phyloP scores from a whole-genome alignment of 169 alveolate species.

The Eimeria necatrix region DNA sequence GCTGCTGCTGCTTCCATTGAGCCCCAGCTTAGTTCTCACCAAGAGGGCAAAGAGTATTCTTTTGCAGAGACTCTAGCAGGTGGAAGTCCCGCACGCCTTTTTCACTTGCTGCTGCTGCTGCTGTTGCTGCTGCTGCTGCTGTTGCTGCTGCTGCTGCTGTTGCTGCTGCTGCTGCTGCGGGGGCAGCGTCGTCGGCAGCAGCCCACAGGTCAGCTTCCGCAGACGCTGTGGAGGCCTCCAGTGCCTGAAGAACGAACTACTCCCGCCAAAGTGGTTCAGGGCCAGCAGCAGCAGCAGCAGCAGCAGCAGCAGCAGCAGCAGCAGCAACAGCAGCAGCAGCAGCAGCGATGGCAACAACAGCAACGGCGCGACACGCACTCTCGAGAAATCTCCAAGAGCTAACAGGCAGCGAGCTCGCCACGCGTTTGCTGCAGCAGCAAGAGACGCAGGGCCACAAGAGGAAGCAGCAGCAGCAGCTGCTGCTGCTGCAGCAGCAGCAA shows the following conservation, averaged over 20 bases:
- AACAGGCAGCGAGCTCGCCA: slow-evolving; percentile 42
- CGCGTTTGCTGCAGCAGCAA: slow-evolving; percentile 9
- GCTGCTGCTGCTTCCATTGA: too few species aligned
- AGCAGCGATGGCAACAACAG: slow-evolving; percentile 21
- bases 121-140: too few species aligned
- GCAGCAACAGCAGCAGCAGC: slow-evolving; percentile 40
- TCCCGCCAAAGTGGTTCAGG: background rate
- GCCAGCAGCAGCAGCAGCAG: background rate
- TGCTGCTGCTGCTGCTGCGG: too few species aligned
- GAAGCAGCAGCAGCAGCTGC: background rate
- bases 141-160: too few species aligned
- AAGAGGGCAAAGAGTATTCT: too few species aligned
- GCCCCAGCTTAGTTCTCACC: too few species aligned
- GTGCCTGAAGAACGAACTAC: background rate
- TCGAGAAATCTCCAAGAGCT: background rate
- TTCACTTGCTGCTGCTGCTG: too few species aligned
- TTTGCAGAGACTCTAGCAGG: too few species aligned
- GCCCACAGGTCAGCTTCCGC: background rate
- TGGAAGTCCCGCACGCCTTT: too few species aligned
- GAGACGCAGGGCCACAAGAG: background rate
- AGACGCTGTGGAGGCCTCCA: background rate
- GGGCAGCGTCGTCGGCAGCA: background rate
- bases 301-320: slow-evolving; percentile 43
- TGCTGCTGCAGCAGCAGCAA: slow-evolving; percentile 44
- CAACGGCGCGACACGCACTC: background rate